Conservation (phyloP, 768 basidiomycete species). For the Saitozyma podzolica region DNA sequence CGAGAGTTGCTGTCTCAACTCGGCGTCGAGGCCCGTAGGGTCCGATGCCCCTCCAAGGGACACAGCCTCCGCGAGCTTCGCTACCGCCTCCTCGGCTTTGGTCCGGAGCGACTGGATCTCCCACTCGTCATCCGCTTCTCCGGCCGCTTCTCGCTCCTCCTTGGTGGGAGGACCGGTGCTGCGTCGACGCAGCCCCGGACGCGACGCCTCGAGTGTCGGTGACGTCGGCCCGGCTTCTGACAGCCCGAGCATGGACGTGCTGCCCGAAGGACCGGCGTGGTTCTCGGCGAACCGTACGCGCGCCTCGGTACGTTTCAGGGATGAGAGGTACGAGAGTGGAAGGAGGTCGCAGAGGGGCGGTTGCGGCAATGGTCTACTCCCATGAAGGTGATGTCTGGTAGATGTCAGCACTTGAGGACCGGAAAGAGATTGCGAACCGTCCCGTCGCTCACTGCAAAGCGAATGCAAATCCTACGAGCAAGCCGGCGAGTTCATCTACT, state of each 20-base stretch:
- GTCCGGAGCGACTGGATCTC: slow-evolving; percentile 26
- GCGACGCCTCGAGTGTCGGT: not conserved
- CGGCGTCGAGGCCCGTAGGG: slow-evolving; percentile 16
- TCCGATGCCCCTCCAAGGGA: slow-evolving; percentile 6
- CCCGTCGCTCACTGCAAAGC: slow-evolving; percentile 44
- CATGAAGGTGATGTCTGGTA: slow-evolving; percentile 46
- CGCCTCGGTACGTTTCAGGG: slow-evolving; percentile 44
- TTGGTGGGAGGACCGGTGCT: slow-evolving; percentile 33
- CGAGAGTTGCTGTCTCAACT: slow-evolving; percentile 34
- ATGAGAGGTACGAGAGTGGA: slow-evolving; percentile 45
- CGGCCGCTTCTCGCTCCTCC: slow-evolving; percentile 17
- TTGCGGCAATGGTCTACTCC: slow-evolving; percentile 40
- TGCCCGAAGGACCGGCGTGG: slow-evolving; percentile 8
- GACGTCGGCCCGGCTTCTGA: not conserved
- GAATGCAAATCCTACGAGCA: slow-evolving; percentile 48
- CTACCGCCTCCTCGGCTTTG: slow-evolving; percentile 37
- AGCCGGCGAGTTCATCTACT: slow-evolving; percentile 41
- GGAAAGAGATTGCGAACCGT: not conserved
- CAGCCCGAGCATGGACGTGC: not conserved
- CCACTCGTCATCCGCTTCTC: slow-evolving; percentile 32
- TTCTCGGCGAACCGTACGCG: slow-evolving; percentile 48
- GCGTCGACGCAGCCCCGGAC: slow-evolving; percentile 36
- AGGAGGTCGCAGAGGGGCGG: slow-evolving; percentile 50
- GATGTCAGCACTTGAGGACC: not conserved
- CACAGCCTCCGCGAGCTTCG: slow-evolving; percentile 29